These are phyloP conservation scores for Buxus sempervirens DNA, from an alignment of 164 flowering plant genomes.

Conservation along the genomic window DNA sequence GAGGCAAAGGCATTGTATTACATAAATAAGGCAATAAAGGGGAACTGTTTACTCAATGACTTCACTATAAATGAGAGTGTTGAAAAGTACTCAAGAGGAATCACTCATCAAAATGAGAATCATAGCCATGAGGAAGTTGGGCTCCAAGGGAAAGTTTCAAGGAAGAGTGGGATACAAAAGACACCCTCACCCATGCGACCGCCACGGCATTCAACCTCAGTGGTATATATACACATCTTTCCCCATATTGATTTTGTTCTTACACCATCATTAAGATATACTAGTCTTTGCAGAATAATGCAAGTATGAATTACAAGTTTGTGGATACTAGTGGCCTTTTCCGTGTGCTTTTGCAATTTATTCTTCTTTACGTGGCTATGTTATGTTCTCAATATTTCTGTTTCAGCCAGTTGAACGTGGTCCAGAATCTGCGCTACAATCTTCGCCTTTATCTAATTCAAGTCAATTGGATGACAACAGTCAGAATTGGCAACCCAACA, in stretches of 20 bases:
- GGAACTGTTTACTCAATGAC: slow-evolving; percentile 45
- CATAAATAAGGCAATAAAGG: slow-evolving; percentile 87
- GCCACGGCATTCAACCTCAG: slow-evolving; percentile 45
- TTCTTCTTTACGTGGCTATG: background rate
- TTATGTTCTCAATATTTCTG: background rate
- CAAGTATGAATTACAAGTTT: too few species aligned
- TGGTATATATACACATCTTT: slow-evolving; percentile 34
- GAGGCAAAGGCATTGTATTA: slow-evolving; percentile 79
- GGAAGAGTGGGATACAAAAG: slow-evolving; percentile 37
- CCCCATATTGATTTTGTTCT: too few species aligned
- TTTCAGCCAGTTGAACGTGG: slow-evolving; percentile 39
- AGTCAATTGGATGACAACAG: slow-evolving; percentile 34
- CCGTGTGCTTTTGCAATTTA: background rate
- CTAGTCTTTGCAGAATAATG: too few species aligned
- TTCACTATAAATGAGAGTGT: slow-evolving; percentile 37
- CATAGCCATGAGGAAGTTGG: slow-evolving; percentile 28
- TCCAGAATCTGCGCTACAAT: slow-evolving; percentile 25
- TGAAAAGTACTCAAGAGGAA: slow-evolving; percentile 12
- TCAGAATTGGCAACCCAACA: slow-evolving; percentile 70
- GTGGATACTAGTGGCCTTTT: too few species aligned
- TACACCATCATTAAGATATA: background rate
- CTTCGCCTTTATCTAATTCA: slow-evolving; percentile 29
- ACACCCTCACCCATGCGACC: slow-evolving; percentile 46
- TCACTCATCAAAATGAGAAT: slow-evolving; percentile 40
- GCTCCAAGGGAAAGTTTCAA: slow-evolving; percentile 29